Percentiles rank a stretch among this genome's conserved stretches.
Conservation (phyloP, 129 eudicot species). For the Chrysanthemum makinoi region DNA sequence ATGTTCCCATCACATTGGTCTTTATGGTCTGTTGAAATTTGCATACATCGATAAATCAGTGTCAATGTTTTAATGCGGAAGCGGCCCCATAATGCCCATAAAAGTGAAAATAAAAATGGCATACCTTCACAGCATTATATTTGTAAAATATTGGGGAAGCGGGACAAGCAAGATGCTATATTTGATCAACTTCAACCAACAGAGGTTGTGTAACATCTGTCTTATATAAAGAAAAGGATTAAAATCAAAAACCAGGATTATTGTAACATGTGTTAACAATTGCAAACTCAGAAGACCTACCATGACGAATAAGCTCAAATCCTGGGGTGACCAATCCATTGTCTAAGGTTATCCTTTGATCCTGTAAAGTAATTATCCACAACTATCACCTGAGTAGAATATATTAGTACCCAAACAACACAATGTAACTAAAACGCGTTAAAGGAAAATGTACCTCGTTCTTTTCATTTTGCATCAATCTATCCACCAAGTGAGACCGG, state of each 20-base stretch:
- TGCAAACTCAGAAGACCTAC: constrained; percentile 31
- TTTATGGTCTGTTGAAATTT: constrained; percentile 62
- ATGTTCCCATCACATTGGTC: constrained; percentile 86
- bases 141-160: constrained; percentile 81
- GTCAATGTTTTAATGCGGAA: background rate
- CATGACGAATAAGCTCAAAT: constrained; percentile 89
- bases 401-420: background rate
- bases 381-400: constrained; percentile 56
- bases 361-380: constrained; percentile 86
- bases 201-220: constrained; percentile 77
- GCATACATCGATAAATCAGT: background rate
- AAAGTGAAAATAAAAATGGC: background rate
- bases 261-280: background rate
- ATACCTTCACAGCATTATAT: constrained; percentile 81
- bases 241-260: too few species aligned
- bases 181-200: constrained; percentile 76
- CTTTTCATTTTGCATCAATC: constrained; percentile 77
- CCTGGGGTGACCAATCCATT: constrained; percentile 90
- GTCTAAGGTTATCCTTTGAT: constrained; percentile 72
- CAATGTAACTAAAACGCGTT: background rate
- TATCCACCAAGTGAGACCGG: constrained; percentile 83
- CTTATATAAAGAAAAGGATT: background rate
- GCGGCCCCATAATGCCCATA: background rate
- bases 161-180: constrained; percentile 85
- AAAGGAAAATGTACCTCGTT: constrained; percentile 52